Percentiles rank a stretch among this genome's conserved stretches.
phyloP scores from a whole-genome alignment of 2,329 filamentous ascomycete genomes.

The Pseudopyrenochaeta lycopersici region DNA sequence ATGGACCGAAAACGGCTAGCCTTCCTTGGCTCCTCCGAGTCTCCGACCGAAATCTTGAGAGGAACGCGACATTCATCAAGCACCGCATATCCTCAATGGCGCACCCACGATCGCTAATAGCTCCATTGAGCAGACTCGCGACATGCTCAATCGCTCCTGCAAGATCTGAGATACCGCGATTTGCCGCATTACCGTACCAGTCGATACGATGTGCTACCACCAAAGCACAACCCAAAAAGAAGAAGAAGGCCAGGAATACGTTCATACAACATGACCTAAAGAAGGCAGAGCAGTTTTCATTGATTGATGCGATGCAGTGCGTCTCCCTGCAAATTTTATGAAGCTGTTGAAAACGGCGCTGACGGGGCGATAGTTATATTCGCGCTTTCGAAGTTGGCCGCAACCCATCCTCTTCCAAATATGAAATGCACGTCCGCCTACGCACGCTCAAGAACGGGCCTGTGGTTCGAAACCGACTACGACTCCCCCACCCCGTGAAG shows the following conservation, averaged over 20 bases:
- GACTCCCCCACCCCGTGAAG: conserved; percentile 87
- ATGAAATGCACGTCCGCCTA: conserved; percentile 86
- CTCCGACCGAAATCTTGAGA: conserved; percentile 37
- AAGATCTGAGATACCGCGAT: conserved; percentile 27
- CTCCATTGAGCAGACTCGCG: conserved; percentile 44
- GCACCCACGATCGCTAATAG: conserved; percentile 41
- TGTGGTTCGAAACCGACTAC: conserved; percentile 85
- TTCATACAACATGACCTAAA: conserved; percentile 71
- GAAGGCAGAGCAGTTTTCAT: conserved; percentile 75
- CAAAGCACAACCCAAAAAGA: conserved; percentile 54
- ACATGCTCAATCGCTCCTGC: conserved; percentile 27
- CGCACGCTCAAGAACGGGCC: conserved; percentile 86
- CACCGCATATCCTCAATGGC: conserved; percentile 40
- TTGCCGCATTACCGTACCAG: conserved; percentile 42
- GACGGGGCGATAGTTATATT: conserved; percentile 71
- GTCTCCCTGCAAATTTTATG: conserved; percentile 24
- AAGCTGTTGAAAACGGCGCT: not conserved
- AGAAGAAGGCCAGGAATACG: conserved; percentile 70
- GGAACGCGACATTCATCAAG: conserved; percentile 10
- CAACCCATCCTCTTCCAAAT: conserved; percentile 77
- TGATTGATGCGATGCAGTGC: conserved; percentile 93
- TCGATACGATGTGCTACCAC: conserved; percentile 52
- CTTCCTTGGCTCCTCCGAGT: conserved; percentile 34
- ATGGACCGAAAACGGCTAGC: not conserved
- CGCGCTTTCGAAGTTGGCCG: conserved; percentile 91